Evolutionary conservation across 1,284 basidiomycete genomes (phyloP).

Genomic region (Sporisorium graminicola): DNA sequence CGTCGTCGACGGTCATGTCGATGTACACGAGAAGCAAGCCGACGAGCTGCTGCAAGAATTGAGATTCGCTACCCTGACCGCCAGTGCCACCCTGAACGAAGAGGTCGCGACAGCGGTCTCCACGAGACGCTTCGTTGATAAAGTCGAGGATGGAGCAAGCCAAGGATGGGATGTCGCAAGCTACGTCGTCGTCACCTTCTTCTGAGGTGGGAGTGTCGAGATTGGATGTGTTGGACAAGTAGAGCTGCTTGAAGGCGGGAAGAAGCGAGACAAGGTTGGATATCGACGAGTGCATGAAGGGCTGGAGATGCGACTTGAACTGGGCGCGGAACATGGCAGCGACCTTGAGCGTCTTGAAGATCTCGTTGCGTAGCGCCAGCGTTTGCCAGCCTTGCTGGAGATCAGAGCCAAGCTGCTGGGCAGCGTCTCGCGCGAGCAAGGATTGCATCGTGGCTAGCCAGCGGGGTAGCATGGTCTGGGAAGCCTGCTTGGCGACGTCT

Average conservation of each 20-base stretch:
- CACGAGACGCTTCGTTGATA: conserved; percentile 76
- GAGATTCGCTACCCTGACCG: conserved; percentile 71
- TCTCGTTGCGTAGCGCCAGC: conserved; percentile 56
- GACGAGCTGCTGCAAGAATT: conserved; percentile 74
- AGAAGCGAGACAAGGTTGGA: conserved; percentile 44
- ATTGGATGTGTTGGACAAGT: conserved; percentile 70
- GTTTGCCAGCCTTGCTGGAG: conserved; percentile 45
- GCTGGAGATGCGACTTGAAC: conserved; percentile 49
- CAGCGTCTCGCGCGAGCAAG: conserved; percentile 31
- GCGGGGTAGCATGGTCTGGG: conserved; percentile 81
- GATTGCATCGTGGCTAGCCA: conserved; percentile 74
- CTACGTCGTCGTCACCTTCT: conserved; percentile 78
- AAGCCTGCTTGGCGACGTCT: conserved; percentile 84
- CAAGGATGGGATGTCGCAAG: conserved; percentile 78
- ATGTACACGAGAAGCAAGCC: conserved; percentile 78
- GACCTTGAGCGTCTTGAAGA: conserved; percentile 62
- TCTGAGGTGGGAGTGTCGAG: conserved; percentile 76
- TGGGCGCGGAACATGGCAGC: conserved; percentile 58
- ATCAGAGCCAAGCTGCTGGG: conserved; percentile 22
- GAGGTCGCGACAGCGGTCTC: conserved; percentile 77
- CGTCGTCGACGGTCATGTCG: conserved; percentile 92
- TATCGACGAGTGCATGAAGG: conserved; percentile 41
- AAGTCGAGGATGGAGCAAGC: conserved; percentile 86
- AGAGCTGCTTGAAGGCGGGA: conserved; percentile 46
- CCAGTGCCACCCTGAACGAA: conserved; percentile 72